Evolutionary conservation across 2,329 filamentous ascomycete genomes (phyloP).

Genomic region (Botryosphaeria dothidea): DNA sequence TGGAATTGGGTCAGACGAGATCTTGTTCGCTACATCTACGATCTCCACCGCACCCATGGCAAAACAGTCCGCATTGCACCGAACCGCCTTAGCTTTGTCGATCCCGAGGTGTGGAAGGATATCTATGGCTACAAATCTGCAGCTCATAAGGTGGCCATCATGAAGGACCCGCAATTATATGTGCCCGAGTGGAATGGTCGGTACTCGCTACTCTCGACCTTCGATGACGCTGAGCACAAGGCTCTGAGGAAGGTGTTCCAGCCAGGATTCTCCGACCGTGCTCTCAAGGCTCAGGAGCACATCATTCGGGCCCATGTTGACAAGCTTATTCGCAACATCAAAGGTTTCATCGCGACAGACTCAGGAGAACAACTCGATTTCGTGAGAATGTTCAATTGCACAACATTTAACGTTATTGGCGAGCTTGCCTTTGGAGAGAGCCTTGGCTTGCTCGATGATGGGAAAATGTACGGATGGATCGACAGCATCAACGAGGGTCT

Average conservation of each 20-base stretch:
- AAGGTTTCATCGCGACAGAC: constrained; percentile 29
- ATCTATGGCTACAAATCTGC: constrained; percentile 31
- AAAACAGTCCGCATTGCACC: constrained; percentile 44
- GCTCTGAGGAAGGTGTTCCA: constrained; percentile 40
- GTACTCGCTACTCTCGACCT: not conserved
- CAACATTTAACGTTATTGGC: constrained; percentile 27
- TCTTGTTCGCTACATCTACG: constrained; percentile 27
- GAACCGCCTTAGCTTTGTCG: constrained; percentile 39
- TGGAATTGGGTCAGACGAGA: constrained; percentile 29
- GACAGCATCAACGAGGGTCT: not conserved
- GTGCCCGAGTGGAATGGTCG: not conserved
- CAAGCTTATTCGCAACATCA: constrained; percentile 39
- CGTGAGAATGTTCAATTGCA: constrained; percentile 34
- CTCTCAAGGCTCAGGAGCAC: constrained; percentile 30
- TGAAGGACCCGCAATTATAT: constrained; percentile 28
- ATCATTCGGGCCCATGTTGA: constrained; percentile 43
- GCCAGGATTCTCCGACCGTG: constrained; percentile 39
- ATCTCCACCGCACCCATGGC: constrained; percentile 43
- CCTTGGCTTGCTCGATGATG: constrained; percentile 23
- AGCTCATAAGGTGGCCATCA: constrained; percentile 26
- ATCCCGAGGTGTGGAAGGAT: constrained; percentile 44
- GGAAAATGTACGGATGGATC: not conserved
- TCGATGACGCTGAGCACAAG: constrained; percentile 42
- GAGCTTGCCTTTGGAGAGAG: constrained; percentile 28
- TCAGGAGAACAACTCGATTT: constrained; percentile 31